phyloP scores from a whole-genome alignment of 148 eudicot genomes.

The Camellia lanceoleosa region DNA sequence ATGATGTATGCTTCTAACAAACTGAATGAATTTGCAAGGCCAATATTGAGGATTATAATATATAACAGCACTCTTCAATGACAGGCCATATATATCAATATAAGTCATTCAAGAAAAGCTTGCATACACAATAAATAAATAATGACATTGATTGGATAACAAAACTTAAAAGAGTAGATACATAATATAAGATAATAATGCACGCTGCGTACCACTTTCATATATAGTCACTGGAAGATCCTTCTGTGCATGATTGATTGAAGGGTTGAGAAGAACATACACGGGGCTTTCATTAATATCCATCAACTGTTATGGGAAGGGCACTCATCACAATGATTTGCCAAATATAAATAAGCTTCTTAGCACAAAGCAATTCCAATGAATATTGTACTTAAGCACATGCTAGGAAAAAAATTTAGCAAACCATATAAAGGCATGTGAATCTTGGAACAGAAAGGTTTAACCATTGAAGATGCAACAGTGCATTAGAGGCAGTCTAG shows the following conservation, averaged over 20 bases:
- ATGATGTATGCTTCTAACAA: neutral
- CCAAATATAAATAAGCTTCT: neutral
- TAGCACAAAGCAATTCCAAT: slow-evolving; percentile 1
- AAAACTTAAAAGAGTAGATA: neutral
- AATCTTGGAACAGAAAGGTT: neutral
- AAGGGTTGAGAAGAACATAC: slow-evolving; percentile 75
- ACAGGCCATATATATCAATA: neutral
- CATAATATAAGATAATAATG: neutral
- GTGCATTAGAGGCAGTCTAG: neutral
- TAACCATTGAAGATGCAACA: neutral
- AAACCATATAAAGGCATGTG: neutral
- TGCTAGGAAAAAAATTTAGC: neutral
- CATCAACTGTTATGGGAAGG: slow-evolving; percentile 56
- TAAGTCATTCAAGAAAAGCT: neutral
- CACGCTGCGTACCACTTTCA: slow-evolving; percentile 66
- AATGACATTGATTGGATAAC: neutral
- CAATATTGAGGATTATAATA: neutral
- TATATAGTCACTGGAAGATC: slow-evolving; percentile 76
- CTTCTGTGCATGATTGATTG: slow-evolving; percentile 79
- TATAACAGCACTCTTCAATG: neutral
- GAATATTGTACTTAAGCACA: neutral
- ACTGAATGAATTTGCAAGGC: slow-evolving; percentile 3
- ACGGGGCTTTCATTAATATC: slow-evolving; percentile 91
- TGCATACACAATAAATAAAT: neutral
- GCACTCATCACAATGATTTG: slow-evolving; percentile 1